Base-by-base conservation (phyloP, 129 eudicot genomes). In the Rutidosis leptorrhynchoides region DNA sequence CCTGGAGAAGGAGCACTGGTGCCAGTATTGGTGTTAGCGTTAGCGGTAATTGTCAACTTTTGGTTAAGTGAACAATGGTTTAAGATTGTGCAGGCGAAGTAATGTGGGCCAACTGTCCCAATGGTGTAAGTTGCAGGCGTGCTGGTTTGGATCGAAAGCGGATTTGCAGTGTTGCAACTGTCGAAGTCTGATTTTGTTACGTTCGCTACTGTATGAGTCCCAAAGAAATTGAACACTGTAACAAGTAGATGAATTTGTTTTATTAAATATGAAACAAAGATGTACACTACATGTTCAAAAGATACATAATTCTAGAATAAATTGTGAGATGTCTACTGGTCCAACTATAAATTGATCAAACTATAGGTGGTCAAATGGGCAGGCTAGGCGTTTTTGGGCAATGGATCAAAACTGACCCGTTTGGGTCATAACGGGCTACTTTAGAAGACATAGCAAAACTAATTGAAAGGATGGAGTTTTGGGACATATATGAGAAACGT, bases 211-310 rank as follows among this genome's bases (percentile, higher is more conserved):
- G 69, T 64, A 49, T 82, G 86, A 10, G n/a, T 30, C 26, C 83
- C 83, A 1, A 43, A 15, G 53, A 82, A 82, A 26, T 62, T 71
- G 62, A 82, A 82, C 7, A 70, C 81, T 78, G 68, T 54, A 70
- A 40, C 20, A 71, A 61, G 24, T 29, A 49, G 68, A 73, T 16
- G 67, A 37, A 17, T 48, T 35, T 2, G 29, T 27, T 23, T 43
- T 62, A n/a, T 15, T 14, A 29, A 20, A 32, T 49, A 10, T 20
- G 17, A 32, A 32, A 32, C 1, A 32, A 32, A 32, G 37, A 32
- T 10, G 10, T 7, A 32, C 11, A 7, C 2, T 6, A 32, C 11
- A 7, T 32, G 37, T 32, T 32, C 37, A 32, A 32, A 7, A 32
- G 37, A 35, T 10, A 37, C 9, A 10, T 10, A 7, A 35, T 37